phyloP scores from a whole-genome alignment of 768 basidiomycete genomes.

The Termitomyces sp. region DNA sequence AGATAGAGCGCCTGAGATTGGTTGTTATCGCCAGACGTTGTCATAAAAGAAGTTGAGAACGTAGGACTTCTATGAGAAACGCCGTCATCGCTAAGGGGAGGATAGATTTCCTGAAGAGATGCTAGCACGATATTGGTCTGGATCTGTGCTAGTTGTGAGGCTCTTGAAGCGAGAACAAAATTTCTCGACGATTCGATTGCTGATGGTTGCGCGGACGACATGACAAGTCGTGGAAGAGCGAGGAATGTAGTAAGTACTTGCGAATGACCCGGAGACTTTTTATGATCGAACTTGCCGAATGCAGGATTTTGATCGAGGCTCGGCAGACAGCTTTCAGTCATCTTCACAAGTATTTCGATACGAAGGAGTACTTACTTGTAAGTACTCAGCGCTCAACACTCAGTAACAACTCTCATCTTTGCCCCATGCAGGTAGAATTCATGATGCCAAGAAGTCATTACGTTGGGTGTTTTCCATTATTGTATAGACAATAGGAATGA shows the following conservation, averaged over 20 bases:
- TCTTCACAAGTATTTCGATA: neutral
- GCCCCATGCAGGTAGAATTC: neutral
- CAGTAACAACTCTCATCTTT: neutral
- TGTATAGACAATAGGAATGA: neutral
- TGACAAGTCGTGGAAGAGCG: neutral
- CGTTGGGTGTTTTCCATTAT: neutral
- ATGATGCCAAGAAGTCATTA: neutral
- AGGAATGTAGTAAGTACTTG: neutral
- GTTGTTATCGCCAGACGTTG: slow-evolving; percentile 84
- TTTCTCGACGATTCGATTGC: slow-evolving; percentile 30
- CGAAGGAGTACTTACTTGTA: neutral
- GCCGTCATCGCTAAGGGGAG: slow-evolving; percentile 23
- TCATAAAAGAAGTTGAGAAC: slow-evolving; percentile 42
- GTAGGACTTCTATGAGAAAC: slow-evolving; percentile 20
- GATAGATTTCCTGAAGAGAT: slow-evolving; percentile 52
- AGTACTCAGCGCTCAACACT: neutral
- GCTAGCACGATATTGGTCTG: slow-evolving; percentile 81
- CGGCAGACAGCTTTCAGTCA: neutral
- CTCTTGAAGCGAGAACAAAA: slow-evolving; percentile 78
- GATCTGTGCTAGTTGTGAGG: slow-evolving; percentile 82
- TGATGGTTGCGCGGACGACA: slow-evolving; percentile 8
- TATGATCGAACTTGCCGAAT: neutral
- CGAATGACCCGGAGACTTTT: neutral
- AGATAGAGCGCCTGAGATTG: slow-evolving; percentile 83
- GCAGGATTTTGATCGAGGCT: neutral